These are phyloP conservation scores for Cutaneotrichosporon sp. DNA, from an alignment of 1,284 basidiomycete species.

Conservation along the genomic window DNA sequence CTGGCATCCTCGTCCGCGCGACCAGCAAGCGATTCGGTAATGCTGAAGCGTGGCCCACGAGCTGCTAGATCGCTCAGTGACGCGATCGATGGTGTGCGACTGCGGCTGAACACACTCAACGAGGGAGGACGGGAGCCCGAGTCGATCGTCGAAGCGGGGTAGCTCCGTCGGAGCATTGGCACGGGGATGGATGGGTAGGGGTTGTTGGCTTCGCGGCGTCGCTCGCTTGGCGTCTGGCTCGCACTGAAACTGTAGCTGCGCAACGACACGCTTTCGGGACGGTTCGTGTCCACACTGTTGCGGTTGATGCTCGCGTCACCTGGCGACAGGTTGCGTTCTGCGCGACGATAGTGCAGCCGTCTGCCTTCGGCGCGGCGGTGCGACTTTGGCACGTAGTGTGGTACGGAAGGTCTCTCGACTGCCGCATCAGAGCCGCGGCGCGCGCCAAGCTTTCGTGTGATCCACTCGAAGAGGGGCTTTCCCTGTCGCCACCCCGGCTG, in stretches of 20 bases:
- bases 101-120: conserved; percentile 32
- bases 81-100: conserved; percentile 33
- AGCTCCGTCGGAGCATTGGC: conserved; percentile 26
- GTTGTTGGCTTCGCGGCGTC: conserved; percentile 43
- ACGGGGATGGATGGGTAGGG: conserved; percentile 50
- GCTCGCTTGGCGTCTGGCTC: conserved; percentile 24
- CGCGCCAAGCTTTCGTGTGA: conserved; percentile 70
- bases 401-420: conserved; percentile 12
- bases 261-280: conserved; percentile 49
- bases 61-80: conserved; percentile 26
- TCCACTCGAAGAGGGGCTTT: conserved; percentile 87
- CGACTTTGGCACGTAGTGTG: conserved; percentile 7
- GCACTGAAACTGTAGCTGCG: conserved; percentile 26
- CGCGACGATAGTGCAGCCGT: conserved; percentile 40
- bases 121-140: conserved; percentile 28
- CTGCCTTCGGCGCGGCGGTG: conserved; percentile 6
- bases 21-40: conserved; percentile 24
- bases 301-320: conserved; percentile 2
- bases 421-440: conserved; percentile 31
- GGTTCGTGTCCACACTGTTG: conserved; percentile 23
- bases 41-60: conserved; percentile 22
- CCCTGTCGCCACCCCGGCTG: conserved; percentile 14
- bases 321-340: neutral
- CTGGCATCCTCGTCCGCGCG: conserved; percentile 83
- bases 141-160: conserved; percentile 34